Conservation (phyloP, 208 protist species). For the Porcisia deanei region DNA sequence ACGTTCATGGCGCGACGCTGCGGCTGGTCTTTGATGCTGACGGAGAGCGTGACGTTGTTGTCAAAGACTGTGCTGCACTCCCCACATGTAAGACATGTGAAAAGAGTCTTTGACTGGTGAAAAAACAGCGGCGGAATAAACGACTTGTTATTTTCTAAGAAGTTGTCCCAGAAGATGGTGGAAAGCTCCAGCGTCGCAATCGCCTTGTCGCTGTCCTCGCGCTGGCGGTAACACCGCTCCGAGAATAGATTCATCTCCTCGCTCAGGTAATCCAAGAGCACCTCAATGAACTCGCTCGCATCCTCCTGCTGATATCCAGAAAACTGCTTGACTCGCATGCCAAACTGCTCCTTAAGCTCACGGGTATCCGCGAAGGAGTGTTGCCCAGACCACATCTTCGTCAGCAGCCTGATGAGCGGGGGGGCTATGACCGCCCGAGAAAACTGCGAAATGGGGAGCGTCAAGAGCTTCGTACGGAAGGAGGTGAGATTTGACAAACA, state of each 20-base stretch:
- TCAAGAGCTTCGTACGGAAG: slow-evolving; percentile 77
- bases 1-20: slow-evolving; percentile 40
- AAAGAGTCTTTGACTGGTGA: slow-evolving; percentile 74
- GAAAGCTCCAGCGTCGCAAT: slow-evolving; percentile 75
- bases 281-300: slow-evolving; percentile 88
- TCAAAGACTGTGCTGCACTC: slow-evolving; percentile 74
- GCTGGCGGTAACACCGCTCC: slow-evolving; percentile 84
- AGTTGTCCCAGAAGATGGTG: slow-evolving; percentile 87
- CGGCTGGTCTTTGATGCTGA: slow-evolving; percentile 50
- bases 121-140: slow-evolving; percentile 82
- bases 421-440: slow-evolving; percentile 44
- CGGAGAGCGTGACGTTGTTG: slow-evolving; percentile 70
- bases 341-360: slow-evolving; percentile 64
- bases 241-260: slow-evolving; percentile 90
- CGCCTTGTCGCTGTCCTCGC: slow-evolving; percentile 62
- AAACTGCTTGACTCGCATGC: slow-evolving; percentile 56
- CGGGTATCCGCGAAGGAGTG: slow-evolving; percentile 44
- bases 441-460: slow-evolving; percentile 61
- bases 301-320: slow-evolving; percentile 85
- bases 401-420: slow-evolving; percentile 50
- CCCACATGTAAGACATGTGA: slow-evolving; percentile 67
- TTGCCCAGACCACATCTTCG: slow-evolving; percentile 63
- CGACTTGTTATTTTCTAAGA: slow-evolving; percentile 77
- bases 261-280: slow-evolving; percentile 87
- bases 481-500: slow-evolving; percentile 77